A percentile compares a stretch with the other conserved stretches of the same genome.
phyloP scores from a whole-genome alignment of 768 basidiomycete genomes.

The Mycena olivaceomarginata region DNA sequence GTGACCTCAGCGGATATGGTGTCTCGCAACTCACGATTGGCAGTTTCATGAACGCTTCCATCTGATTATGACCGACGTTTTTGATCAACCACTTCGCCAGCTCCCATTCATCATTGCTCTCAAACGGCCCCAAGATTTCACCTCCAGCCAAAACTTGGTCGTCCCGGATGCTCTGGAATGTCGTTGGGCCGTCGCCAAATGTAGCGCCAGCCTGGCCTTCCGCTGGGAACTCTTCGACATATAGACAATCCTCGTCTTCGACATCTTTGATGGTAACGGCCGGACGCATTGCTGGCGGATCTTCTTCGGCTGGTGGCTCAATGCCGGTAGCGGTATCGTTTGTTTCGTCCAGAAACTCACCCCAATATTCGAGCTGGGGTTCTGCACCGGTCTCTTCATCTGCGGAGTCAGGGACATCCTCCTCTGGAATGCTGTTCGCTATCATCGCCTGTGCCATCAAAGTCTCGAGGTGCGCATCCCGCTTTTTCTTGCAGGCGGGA shows the following conservation, averaged over 20 bases:
- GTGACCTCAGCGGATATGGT: neutral
- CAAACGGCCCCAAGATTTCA: neutral
- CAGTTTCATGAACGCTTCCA: neutral
- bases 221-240: neutral
- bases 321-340: neutral
- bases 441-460: neutral
- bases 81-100: neutral
- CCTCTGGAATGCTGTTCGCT: neutral
- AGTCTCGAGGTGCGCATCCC: neutral
- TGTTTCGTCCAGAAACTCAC: no score
- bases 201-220: neutral
- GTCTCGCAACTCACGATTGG: neutral
- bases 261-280: neutral
- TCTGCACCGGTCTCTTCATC: no score
- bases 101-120: neutral
- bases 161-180: neutral
- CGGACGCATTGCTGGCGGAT: neutral
- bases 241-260: neutral
- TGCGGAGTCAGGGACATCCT: no score
- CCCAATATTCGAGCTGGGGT: no score
- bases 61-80: neutral
- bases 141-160: neutral
- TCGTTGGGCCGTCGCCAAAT: neutral
- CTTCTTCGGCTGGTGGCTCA: neutral
- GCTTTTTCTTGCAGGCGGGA: neutral